These are phyloP conservation scores for Glycine soja DNA, from an alignment of 306 rosid genomes.

Conservation along the genomic window DNA sequence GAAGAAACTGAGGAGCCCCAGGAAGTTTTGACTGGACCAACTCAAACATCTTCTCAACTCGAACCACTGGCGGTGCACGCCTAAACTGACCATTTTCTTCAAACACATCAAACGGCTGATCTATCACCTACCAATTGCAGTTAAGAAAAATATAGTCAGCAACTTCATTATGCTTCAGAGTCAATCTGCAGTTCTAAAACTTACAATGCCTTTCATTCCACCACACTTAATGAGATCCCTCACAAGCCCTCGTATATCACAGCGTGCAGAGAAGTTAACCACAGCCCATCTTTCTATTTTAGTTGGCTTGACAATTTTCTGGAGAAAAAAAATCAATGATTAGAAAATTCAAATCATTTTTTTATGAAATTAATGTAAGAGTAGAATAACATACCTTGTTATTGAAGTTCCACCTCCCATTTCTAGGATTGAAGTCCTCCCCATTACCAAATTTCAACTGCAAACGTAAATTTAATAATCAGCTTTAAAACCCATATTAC, in stretches of 20 bases:
- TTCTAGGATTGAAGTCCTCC: conserved; percentile 82
- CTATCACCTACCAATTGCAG: conserved; percentile 57
- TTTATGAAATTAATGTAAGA: background rate
- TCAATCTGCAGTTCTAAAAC: conserved; percentile 35
- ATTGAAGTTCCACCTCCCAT: conserved; percentile 95
- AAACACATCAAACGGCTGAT: conserved; percentile 62
- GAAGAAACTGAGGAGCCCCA: conserved; percentile 73
- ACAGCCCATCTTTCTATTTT: conserved; percentile 80
- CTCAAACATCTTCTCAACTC: conserved; percentile 91
- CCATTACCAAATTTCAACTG: conserved; percentile 88
- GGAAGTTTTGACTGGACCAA: conserved; percentile 69
- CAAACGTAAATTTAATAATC: background rate
- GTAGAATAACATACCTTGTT: conserved; percentile 64
- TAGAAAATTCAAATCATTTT: background rate
- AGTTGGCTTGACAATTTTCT: conserved; percentile 74
- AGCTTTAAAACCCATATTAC: background rate
- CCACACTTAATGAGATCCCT: conserved; percentile 73
- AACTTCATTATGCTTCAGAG: background rate
- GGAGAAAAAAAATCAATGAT: background rate
- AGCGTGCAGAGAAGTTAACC: conserved; percentile 86
- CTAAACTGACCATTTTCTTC: conserved; percentile 69
- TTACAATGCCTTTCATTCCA: conserved; percentile 81
- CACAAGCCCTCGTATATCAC: conserved; percentile 68
- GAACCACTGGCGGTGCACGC: conserved; percentile 77
- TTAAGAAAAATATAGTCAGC: background rate